A percentile compares a stretch with the other conserved stretches of the same genome.
Conservation (phyloP, 495 filamentous ascomycete species). For the Penicillium psychrofluorescens region DNA sequence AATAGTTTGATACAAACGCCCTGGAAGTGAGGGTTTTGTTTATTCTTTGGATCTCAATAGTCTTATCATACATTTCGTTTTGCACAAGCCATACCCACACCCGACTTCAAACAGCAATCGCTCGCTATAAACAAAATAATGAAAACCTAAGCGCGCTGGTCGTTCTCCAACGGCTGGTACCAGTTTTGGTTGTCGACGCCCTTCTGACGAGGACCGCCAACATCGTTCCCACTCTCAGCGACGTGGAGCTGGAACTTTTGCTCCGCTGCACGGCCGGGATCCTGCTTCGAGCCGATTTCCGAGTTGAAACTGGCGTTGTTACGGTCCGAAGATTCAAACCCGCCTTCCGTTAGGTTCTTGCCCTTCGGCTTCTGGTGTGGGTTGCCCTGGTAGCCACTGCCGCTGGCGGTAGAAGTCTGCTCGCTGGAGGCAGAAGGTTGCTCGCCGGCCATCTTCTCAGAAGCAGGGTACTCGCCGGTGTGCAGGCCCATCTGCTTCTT, state of each 20-base stretch:
- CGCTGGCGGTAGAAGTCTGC: conserved; percentile 14
- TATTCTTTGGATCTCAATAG: not conserved
- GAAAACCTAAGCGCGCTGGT: conserved; percentile 30
- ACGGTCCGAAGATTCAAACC: conserved; percentile 34
- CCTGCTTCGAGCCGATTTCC: conserved; percentile 53
- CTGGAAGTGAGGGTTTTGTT: too few species aligned
- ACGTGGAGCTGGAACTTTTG: conserved; percentile 35
- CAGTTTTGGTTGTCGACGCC: conserved; percentile 26
- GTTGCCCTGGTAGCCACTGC: conserved; percentile 18
- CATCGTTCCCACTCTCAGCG: conserved; percentile 31
- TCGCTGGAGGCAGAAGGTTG: too few species aligned
- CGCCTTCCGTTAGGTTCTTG: conserved; percentile 48
- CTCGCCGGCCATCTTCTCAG: conserved; percentile 6
- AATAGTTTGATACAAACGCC: too few species aligned
- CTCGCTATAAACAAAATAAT: not conserved
- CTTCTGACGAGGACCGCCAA: conserved; percentile 34
- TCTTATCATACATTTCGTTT: conserved; percentile 15
- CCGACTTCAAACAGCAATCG: not conserved
- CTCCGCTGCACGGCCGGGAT: conserved; percentile 53
- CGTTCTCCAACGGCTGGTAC: conserved; percentile 36
- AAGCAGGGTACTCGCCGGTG: conserved; percentile 14
- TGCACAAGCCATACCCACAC: too few species aligned
- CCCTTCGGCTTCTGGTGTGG: conserved; percentile 46
- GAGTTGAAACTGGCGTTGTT: conserved; percentile 53
- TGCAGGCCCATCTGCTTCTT: conserved; percentile 30